Base-by-base conservation (phyloP, 345 rosid genomes). In the Eutrema yunnanense region DNA sequence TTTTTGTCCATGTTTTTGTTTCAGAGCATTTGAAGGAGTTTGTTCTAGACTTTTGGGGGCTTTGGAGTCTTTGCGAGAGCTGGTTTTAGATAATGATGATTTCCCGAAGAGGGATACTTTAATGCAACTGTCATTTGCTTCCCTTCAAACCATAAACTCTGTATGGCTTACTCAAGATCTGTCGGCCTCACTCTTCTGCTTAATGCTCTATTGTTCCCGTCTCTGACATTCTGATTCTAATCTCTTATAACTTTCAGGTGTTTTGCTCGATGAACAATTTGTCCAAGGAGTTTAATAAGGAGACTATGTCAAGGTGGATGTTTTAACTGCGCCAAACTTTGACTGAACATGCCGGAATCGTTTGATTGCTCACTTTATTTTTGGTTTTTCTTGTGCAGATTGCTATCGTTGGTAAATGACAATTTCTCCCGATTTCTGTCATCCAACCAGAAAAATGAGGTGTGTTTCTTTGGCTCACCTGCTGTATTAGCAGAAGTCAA, bases 11-110 rank as follows among this genome's bases (percentile, higher is more conserved):
- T 54, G 37, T 69, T 30, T 30, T 62, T 59, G 46, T 73, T 83
- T 84, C 86, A 95, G 99, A 72, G 87, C 90, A 42, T 87, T 92
- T 33, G 84, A 77, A 65, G 90, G 50, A 71, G 89, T 82, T 53
- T 86, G 96, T 78, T 80, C 81, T 29, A 84, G 77, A 62, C 83
- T 95, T 58, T 81, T 79, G 47, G 77, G 72, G 27, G 79, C 89
- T 78, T 75, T 95, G 79, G 88, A 88, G 78, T 82, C 86, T 77
- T 72, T 95, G 77, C 74, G 65, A 75, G 86, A 83, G 71, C 71
- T 90, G 65, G 69, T 76, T 52, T 27, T 54, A 61, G 83, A 67
- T n/a, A 50, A 66, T 66, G 57, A 52, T 63, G 50, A 84, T 71
- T 59, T 78, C 36, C 82, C 84, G 4, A 46, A 73, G 13, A 86